Evolutionary conservation across 1,284 basidiomycete genomes (phyloP).

Genomic region (Cystobasidium pallidum): DNA sequence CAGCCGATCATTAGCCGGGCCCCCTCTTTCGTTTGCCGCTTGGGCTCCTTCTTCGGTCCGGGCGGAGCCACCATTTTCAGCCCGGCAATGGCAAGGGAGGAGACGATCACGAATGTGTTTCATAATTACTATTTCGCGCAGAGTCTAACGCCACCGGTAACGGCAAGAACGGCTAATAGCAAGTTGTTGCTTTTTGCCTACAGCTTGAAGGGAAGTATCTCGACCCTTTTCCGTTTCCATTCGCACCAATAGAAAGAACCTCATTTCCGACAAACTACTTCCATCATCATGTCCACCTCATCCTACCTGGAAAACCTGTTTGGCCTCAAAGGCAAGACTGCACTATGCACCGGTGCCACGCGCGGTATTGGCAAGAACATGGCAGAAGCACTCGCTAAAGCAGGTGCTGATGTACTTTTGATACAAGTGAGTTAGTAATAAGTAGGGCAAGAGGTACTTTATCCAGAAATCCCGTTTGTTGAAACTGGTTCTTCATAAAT

Average conservation of each 20-base stretch:
- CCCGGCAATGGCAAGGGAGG: too few relatives aligned
- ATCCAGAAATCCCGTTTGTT: neutral
- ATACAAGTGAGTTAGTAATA: slow-evolving; percentile 54
- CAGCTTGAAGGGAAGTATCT: too few relatives aligned
- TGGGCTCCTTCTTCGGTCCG: slow-evolving; percentile 2
- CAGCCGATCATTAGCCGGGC: slow-evolving; percentile 17
- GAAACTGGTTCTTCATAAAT: neutral
- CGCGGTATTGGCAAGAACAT: slow-evolving; percentile 54
- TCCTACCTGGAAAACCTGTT: slow-evolving; percentile 55
- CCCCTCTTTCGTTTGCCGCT: slow-evolving; percentile 6
- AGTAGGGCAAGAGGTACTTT: neutral
- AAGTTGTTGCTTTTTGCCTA: too few relatives aligned
- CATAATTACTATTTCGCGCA: too few relatives aligned
- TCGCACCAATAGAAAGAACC: too few relatives aligned
- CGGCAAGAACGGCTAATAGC: neutral
- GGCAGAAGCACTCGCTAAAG: slow-evolving; percentile 61
- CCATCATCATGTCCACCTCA: slow-evolving; percentile 14
- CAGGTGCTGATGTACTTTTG: slow-evolving; percentile 77
- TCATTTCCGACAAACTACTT: too few relatives aligned
- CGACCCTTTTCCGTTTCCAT: too few relatives aligned
- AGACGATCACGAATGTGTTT: too few relatives aligned
- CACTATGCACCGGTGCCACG: slow-evolving; percentile 55
- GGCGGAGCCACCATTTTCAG: neutral
- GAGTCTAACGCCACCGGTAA: too few relatives aligned
- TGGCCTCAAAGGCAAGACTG: slow-evolving; percentile 59